Evolutionary conservation across 805 yeast genomes (phyloP).

Genomic region (Cyberlindnera samutprakarnensis): DNA sequence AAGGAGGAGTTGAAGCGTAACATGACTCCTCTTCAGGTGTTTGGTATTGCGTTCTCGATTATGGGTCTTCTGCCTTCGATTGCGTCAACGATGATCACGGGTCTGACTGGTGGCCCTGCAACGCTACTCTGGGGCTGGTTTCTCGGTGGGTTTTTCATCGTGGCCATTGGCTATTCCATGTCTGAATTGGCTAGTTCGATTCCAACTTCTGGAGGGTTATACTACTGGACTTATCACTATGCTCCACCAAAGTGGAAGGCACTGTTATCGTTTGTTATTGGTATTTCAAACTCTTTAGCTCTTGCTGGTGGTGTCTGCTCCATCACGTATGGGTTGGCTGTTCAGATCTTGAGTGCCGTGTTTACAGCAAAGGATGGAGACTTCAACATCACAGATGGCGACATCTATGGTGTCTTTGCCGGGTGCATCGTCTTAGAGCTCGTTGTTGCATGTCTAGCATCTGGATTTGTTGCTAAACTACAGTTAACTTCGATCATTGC

Average conservation of each 20-base stretch:
- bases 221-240: constrained; percentile 53
- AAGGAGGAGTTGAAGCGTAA: constrained; percentile 54
- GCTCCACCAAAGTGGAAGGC: constrained; percentile 44
- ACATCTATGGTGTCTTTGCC: constrained; percentile 52
- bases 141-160: constrained; percentile 43
- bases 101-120: constrained; percentile 50
- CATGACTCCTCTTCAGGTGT: constrained; percentile 50
- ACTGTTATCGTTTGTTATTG: constrained; percentile 49
- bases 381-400: constrained; percentile 44
- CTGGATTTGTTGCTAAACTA: constrained; percentile 43
- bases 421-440: constrained; percentile 46
- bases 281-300: constrained; percentile 56
- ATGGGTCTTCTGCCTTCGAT: constrained; percentile 60
- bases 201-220: constrained; percentile 70
- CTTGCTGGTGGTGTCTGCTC: constrained; percentile 55
- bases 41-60: constrained; percentile 59
- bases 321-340: constrained; percentile 57
- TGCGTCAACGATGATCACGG: constrained; percentile 42
- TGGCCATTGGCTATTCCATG: constrained; percentile 49
- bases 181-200: constrained; percentile 53
- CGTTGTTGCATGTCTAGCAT: constrained; percentile 42
- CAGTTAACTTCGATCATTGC: constrained; percentile 48
- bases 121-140: constrained; percentile 63
- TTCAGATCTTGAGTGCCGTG: constrained; percentile 46
- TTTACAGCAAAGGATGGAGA: constrained; percentile 33